Conservation (phyloP, 192 early-diverging fungal genomes). For the Backusella luteola region DNA sequence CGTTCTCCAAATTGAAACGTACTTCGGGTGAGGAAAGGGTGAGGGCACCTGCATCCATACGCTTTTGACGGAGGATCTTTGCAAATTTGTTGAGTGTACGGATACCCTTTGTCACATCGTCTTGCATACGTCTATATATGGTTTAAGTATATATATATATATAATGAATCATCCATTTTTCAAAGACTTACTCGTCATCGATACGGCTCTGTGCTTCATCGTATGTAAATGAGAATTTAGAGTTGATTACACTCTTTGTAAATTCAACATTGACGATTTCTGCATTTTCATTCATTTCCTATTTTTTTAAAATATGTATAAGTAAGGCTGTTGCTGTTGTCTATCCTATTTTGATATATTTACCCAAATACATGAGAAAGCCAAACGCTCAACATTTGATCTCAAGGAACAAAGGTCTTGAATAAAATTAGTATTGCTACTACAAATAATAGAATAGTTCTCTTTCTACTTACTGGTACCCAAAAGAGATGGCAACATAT, state of each 20-base stretch:
- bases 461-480: slow-evolving; percentile 46
- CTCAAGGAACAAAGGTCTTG: slow-evolving; percentile 76
- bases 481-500: slow-evolving; percentile 92
- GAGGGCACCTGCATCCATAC: slow-evolving; percentile 83
- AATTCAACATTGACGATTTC: slow-evolving; percentile 77
- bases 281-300: slow-evolving; percentile 57
- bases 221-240: slow-evolving; percentile 91
- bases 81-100: slow-evolving; percentile 76
- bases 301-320: slow-evolving; percentile 16
- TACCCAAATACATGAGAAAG: slow-evolving; percentile 88
- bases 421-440: neutral
- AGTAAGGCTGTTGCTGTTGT: neutral
- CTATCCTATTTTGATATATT: slow-evolving; percentile 4
- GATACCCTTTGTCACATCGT: slow-evolving; percentile 71
- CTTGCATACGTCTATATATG: slow-evolving; percentile 46
- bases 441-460: neutral
- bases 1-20: slow-evolving; percentile 87
- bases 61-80: slow-evolving; percentile 74
- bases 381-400: slow-evolving; percentile 85
- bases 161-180: too few relatives aligned
- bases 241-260: slow-evolving; percentile 86
- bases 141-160: neutral
- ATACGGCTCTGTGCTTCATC: slow-evolving; percentile 91
- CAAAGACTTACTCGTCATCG: slow-evolving; percentile 60
- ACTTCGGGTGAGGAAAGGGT: slow-evolving; percentile 91